Base-by-base conservation (phyloP, 768 basidiomycete genomes). In the Gyrodon lividus region DNA sequence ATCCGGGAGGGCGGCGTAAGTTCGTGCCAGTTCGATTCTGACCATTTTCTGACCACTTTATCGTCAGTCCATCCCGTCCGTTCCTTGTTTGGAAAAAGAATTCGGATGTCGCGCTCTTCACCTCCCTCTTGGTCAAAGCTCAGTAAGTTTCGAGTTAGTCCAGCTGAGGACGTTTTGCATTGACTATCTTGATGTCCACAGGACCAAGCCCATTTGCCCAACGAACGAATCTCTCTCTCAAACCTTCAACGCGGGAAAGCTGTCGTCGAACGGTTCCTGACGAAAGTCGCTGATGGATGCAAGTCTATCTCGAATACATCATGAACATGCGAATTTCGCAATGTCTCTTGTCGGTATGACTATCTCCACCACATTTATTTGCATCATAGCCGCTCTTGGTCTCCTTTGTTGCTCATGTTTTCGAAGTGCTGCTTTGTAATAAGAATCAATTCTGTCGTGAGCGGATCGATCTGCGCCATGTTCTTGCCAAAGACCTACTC, bases 1-100 rank as follows among this genome's bases (percentile, higher is more conserved):
- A 95, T 97, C 44, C 80, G 95, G 37, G 95, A 97, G 75, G 95
- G 95, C 65, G 95, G 95, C 33, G 91, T 92, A 68, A 65, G 84
- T 78, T 19, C 30, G 20, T 17, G 42, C 39, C 17, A 10, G 0
- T 20, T 22, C n/a, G 17, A 39, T 23, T 8, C 33, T 14, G 17
- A 39, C 48, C 13, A 49, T 26, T 49, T 19, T 58, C 50, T 7
- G 14, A 31, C 6, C 28, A 9, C 6, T 20, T 4, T 14, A 4
- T 8, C 3, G 13, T 13, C 59, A 95, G 92, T 92, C 92, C 6
- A 93, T 98, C 46, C 97, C 97, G 4, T 92, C 92, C 2, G 82
- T 98, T 0, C 96, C 95, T 0, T 95, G 86, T 69, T 75, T 99
- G 3, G 97, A 99, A 70, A 92, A 93, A 59, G 84, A 87, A 64